phyloP scores from a whole-genome alignment of 495 filamentous ascomycete species.

The Penicillium nucicola region DNA sequence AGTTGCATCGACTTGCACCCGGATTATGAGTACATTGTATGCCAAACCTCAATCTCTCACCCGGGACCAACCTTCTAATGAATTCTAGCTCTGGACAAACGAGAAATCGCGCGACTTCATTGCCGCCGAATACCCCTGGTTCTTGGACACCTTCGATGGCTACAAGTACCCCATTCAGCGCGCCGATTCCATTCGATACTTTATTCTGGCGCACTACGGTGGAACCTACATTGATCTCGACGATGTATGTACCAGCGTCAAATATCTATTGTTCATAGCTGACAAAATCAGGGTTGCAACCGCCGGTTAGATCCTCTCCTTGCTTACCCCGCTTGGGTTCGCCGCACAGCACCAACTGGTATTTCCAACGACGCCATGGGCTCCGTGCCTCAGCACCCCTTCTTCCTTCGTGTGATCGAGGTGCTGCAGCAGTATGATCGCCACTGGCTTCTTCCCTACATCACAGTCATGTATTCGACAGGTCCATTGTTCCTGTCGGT shows the following conservation, averaged over 20 bases:
- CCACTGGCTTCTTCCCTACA: slow-evolving; percentile 78
- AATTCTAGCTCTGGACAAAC: slow-evolving; percentile 80
- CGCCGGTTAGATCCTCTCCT: slow-evolving; percentile 77
- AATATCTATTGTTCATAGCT: neutral
- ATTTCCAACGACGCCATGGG: slow-evolving; percentile 92
- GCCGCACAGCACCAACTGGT: slow-evolving; percentile 75
- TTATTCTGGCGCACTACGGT: slow-evolving; percentile 77
- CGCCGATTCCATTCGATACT: slow-evolving; percentile 85
- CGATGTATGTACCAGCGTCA: slow-evolving; percentile 57
- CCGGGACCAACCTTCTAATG: too few species aligned
- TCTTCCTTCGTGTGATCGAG: slow-evolving; percentile 73
- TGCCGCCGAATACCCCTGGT: slow-evolving; percentile 77
- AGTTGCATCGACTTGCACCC: slow-evolving; percentile 72
- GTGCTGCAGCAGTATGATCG: slow-evolving; percentile 66
- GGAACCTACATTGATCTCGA: slow-evolving; percentile 90
- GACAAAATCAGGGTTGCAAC: slow-evolving; percentile 65
- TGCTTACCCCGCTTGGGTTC: slow-evolving; percentile 78
- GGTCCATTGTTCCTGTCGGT: slow-evolving; percentile 82
- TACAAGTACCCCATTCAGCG: slow-evolving; percentile 83
- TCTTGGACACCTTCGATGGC: slow-evolving; percentile 75
- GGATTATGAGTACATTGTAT: slow-evolving; percentile 79
- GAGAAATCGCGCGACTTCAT: slow-evolving; percentile 73
- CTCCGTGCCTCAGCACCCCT: slow-evolving; percentile 74
- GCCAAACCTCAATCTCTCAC: too few species aligned
- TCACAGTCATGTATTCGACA: slow-evolving; percentile 85